Conservation (phyloP, 176 grass and related monocot species). For the Chloris gayana region DNA sequence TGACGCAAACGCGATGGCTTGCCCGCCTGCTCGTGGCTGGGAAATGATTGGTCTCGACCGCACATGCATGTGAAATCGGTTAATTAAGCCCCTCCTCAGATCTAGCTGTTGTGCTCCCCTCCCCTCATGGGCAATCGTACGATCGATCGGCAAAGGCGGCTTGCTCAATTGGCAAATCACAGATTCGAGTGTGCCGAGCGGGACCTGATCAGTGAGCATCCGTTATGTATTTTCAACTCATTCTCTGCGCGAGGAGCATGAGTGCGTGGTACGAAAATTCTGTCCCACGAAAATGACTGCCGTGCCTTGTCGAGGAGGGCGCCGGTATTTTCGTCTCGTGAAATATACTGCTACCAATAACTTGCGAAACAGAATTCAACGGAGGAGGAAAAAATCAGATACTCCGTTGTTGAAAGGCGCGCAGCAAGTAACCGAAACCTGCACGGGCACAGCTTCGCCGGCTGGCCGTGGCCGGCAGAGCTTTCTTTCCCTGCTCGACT, state of each 20-base stretch:
- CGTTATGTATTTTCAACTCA: neutral
- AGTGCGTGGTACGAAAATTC: neutral
- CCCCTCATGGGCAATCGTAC: conserved; percentile 13
- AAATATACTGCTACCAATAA: neutral
- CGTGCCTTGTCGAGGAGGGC: conserved; percentile 21
- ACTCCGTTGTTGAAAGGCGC: neutral
- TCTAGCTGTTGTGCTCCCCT: neutral
- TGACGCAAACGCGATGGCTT: neutral
- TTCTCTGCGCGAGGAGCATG: neutral
- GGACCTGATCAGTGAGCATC: neutral
- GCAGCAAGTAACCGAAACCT: conserved; percentile 30
- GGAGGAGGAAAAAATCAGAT: conserved; percentile 8
- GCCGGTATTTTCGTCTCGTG: neutral
- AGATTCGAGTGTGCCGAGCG: neutral
- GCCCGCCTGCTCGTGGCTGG: neutral
- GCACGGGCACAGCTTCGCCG: conserved; percentile 21
- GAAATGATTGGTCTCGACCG: neutral
- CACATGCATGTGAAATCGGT: neutral
- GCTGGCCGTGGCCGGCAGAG: neutral
- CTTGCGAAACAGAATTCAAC: neutral
- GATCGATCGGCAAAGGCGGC: neutral
- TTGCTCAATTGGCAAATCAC: conserved; percentile 7
- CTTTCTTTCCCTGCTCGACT: conserved; percentile 49
- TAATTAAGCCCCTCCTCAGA: neutral
- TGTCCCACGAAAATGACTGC: neutral